These are phyloP conservation scores for Mycosphaerella arachidis DNA, from an alignment of 2,329 filamentous ascomycete species.

Conservation along the genomic window DNA sequence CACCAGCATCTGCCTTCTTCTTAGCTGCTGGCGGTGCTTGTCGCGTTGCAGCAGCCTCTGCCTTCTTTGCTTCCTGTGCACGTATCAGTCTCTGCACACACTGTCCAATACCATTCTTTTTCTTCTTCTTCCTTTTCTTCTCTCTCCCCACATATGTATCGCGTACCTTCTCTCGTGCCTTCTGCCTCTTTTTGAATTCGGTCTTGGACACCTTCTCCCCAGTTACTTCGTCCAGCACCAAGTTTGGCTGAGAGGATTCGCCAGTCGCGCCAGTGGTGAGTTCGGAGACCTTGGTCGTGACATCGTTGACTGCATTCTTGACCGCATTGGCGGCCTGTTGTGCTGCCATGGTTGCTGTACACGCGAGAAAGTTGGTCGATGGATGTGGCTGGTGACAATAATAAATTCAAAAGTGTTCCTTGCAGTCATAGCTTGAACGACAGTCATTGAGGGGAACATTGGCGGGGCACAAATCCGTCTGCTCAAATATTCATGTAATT, in stretches of 20 bases:
- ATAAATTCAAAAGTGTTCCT: background rate
- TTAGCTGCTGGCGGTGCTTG: conserved; percentile 53
- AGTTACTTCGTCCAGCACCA: conserved; percentile 84
- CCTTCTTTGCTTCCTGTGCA: conserved; percentile 70
- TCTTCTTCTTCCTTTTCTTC: background rate
- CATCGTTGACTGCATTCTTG: conserved; percentile 34
- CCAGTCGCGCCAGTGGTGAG: conserved; percentile 32
- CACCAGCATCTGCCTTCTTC: conserved; percentile 57
- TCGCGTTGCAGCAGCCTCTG: conserved; percentile 70
- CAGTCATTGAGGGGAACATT: background rate
- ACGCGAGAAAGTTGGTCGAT: background rate
- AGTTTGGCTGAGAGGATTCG: conserved; percentile 44
- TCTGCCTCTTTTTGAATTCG: conserved; percentile 85
- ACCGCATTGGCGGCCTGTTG: conserved; percentile 35
- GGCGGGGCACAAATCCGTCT: background rate
- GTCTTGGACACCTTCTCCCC: conserved; percentile 67
- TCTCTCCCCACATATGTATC: background rate
- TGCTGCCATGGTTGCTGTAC: conserved; percentile 27
- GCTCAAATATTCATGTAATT: background rate
- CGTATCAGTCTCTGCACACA: background rate
- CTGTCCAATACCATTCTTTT: background rate
- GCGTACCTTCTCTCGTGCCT: conserved; percentile 66
- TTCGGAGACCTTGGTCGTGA: conserved; percentile 32
- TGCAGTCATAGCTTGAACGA: background rate
- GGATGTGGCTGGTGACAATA: background rate